Evolutionary conservation across 169 alveolate genomes (phyloP).

Genomic region (Eimeria maxima): DNA sequence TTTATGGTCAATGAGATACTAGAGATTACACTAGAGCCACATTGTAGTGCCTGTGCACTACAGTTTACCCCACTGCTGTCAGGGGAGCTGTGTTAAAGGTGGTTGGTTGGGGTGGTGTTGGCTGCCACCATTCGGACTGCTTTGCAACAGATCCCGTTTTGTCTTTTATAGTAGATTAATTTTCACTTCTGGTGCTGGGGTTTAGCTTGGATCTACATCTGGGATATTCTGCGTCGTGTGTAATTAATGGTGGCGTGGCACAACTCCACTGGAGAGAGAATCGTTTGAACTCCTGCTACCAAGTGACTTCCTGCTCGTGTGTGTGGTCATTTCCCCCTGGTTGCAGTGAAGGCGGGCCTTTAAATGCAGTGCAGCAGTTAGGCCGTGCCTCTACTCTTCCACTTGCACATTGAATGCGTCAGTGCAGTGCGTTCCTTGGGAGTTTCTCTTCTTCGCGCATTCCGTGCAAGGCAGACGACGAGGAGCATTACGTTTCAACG

Average conservation of each 20-base stretch:
- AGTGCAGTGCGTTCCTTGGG: background rate
- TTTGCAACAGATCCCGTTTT: background rate
- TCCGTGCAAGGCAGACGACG: background rate
- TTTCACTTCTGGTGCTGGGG: background rate
- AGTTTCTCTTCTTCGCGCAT: background rate
- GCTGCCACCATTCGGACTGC: background rate
- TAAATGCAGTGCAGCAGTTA: background rate
- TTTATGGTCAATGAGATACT: no score
- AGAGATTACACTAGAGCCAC: no score
- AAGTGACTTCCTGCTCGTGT: background rate
- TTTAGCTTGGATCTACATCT: background rate
- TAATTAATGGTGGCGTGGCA: background rate
- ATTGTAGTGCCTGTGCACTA: no score
- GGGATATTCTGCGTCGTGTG: background rate
- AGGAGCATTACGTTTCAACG: background rate
- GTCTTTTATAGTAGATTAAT: background rate
- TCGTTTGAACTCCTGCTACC: background rate
- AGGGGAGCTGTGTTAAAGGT: background rate
- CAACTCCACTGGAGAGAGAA: background rate
- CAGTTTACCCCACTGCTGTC: background rate
- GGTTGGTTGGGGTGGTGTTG: conserved; percentile 29
- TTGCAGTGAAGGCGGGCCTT: background rate
- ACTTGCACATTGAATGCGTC: background rate
- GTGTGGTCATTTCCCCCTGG: background rate
- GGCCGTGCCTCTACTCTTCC: background rate